Evolutionary conservation across 2,329 filamentous ascomycete genomes (phyloP).

Genomic region (Aspergillus intermedius): DNA sequence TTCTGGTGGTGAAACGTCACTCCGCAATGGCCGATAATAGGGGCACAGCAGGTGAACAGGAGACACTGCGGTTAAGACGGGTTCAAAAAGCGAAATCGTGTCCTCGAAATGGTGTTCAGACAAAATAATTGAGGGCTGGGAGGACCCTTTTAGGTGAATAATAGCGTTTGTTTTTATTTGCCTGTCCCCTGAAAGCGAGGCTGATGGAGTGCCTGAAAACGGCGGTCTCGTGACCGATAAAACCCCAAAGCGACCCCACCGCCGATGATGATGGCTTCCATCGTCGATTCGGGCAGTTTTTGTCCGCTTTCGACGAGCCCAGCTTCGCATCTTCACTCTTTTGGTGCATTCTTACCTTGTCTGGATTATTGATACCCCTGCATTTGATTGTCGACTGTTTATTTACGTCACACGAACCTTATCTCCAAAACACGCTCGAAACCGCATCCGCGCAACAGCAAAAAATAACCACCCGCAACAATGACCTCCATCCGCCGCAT

Average conservation of each 20-base stretch:
- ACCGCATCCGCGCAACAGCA: not conserved
- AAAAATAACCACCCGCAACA: conserved; percentile 8
- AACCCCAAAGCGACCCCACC: conserved; percentile 13
- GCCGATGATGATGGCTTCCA: not conserved
- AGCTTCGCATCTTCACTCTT: no score
- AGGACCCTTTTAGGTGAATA: no score
- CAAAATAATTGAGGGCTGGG: no score
- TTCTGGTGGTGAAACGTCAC: not conserved
- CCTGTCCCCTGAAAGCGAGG: not conserved
- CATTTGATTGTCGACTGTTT: not conserved
- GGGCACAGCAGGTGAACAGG: not conserved
- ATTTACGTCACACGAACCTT: not conserved
- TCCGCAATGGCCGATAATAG: not conserved
- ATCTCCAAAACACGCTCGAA: not conserved
- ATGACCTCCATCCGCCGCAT: conserved; percentile 88
- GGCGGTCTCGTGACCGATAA: conserved; percentile 18
- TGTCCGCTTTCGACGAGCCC: no score
- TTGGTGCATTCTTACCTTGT: no score
- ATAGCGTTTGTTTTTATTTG: no score
- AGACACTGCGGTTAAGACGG: not conserved
- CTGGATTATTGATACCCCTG: no score
- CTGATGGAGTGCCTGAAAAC: not conserved
- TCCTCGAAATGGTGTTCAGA: no score
- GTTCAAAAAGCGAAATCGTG: not conserved
- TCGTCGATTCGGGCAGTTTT: no score